Base-by-base conservation (phyloP, 1,139 yeast species). In the Candida glucosophila region DNA sequence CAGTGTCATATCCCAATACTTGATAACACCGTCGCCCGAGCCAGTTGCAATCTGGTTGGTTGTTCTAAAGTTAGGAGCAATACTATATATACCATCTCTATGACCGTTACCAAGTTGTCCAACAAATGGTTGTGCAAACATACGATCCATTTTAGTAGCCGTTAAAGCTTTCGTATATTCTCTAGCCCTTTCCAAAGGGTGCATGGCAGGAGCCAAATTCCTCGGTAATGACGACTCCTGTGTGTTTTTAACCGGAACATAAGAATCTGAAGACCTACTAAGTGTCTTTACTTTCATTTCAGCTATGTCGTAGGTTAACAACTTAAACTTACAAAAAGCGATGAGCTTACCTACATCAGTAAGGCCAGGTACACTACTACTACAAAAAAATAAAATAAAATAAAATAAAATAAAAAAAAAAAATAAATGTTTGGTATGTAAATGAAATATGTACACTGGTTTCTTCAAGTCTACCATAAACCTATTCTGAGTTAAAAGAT, bases 61-160 rank as follows among this genome's bases (percentile, higher is more conserved):
- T 20, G 72, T 62, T 27, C 69, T 57, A 44, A 76, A 76, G 52
- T 88, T 81, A 49, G 79, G 80, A 8, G 96, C 94, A 27, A 92
- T 70, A 16, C 77, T 64, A 52, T 90, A 90, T n/a, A 92, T 85
- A 27, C 97, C 97, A 49, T 92, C 98, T 31, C 92, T 62, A 46
- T 92, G 98, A 8, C 98, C 98, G 38, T 76, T 72, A 3, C 99
- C 98, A 19, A 92, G 58, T 49, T 92, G 97, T 2, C 95, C 96
- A 12, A 92, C 67, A 52, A 92, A 90, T 5, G 99, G 99, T 47
- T 88, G 88, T 0, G 99, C 98, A 68, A 92, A 90, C 83, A 90
- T 80, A 40, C 96, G 67, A 47, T 88, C 97, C 57, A 92, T 55
- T 51, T 92, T 92, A 11, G 97, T 88, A 14, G 98, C 97, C 32